Percentiles rank a stretch among this genome's conserved stretches.
phyloP scores from a whole-genome alignment of 2,329 filamentous ascomycete genomes.

The Curvularia eragrostidis region DNA sequence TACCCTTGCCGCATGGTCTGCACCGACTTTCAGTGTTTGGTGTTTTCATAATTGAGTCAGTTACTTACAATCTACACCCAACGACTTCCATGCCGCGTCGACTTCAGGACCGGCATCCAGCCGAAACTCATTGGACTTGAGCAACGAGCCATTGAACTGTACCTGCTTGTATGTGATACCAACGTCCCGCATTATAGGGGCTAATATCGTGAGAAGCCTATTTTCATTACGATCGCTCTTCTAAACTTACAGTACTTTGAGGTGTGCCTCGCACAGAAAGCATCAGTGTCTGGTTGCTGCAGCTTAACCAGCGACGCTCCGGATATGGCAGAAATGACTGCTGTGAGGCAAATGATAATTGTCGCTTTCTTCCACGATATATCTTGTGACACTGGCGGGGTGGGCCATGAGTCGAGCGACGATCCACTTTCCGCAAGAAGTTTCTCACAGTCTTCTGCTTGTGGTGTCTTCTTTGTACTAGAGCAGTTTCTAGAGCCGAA shows the following conservation, averaged over 20 bases:
- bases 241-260: constrained; percentile 42
- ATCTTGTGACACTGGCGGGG: neutral
- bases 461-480: neutral
- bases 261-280: constrained; percentile 38
- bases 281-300: constrained; percentile 28
- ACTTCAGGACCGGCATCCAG: constrained; percentile 60
- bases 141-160: constrained; percentile 64
- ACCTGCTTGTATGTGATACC: constrained; percentile 50
- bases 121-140: constrained; percentile 62
- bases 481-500: neutral
- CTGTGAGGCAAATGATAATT: constrained; percentile 16
- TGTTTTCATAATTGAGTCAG: neutral
- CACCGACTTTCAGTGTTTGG: neutral
- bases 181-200: constrained; percentile 50
- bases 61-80: constrained; percentile 59
- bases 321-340: constrained; percentile 28
- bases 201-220: constrained; percentile 18
- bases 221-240: neutral
- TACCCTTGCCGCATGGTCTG: constrained; percentile 54
- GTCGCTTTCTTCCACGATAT: neutral
- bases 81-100: constrained; percentile 63
- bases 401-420: neutral
- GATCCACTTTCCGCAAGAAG: neutral
- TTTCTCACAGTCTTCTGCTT: constrained; percentile 3
- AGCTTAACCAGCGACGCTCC: constrained; percentile 31